Evolutionary conservation across 129 eudicot species (phyloP).

Genomic region (Glebionis coronaria): DNA sequence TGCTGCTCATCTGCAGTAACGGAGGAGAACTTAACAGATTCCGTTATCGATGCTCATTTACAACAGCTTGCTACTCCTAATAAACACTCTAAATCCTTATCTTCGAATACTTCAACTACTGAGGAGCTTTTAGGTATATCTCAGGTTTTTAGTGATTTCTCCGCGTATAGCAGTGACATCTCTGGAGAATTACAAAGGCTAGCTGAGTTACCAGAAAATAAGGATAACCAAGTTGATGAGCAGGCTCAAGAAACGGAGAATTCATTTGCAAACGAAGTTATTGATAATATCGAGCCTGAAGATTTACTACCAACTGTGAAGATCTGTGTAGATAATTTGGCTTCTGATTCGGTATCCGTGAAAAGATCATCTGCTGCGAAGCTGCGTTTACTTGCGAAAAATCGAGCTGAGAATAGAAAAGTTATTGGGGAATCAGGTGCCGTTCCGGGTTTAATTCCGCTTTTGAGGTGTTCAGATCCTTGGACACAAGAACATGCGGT

Average conservation of each 20-base stretch:
- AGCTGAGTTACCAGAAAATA: conserved; percentile 41
- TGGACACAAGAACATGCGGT: conserved; percentile 95
- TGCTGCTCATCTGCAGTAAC: conserved; percentile 29
- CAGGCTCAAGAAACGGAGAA: conserved; percentile 54
- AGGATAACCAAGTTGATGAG: conserved; percentile 33
- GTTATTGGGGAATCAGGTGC: conserved; percentile 88
- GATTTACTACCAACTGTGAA: conserved; percentile 98
- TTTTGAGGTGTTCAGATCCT: conserved; percentile 72
- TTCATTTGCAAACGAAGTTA: conserved; percentile 67
- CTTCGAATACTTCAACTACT: conserved; percentile 18
- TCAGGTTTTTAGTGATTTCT: conserved; percentile 67
- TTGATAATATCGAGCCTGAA: conserved; percentile 78
- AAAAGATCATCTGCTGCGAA: conserved; percentile 90
- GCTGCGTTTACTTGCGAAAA: conserved; percentile 68
- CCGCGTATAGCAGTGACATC: conserved; percentile 72
- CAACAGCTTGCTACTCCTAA: conserved; percentile 53
- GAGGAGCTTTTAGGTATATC: conserved; percentile 49
- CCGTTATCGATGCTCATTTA: conserved; percentile 68
- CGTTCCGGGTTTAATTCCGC: conserved; percentile 60
- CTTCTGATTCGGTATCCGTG: conserved; percentile 54
- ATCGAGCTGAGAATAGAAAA: conserved; percentile 83
- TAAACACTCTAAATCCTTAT: conserved; percentile 23
- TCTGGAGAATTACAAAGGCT: conserved; percentile 86
- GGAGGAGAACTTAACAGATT: conserved; percentile 65
- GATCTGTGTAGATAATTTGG: conserved; percentile 61